A percentile compares a stretch with the other conserved stretches of the same genome.
Conservation (phyloP, 306 rosid species). For the Vigna radiata region DNA sequence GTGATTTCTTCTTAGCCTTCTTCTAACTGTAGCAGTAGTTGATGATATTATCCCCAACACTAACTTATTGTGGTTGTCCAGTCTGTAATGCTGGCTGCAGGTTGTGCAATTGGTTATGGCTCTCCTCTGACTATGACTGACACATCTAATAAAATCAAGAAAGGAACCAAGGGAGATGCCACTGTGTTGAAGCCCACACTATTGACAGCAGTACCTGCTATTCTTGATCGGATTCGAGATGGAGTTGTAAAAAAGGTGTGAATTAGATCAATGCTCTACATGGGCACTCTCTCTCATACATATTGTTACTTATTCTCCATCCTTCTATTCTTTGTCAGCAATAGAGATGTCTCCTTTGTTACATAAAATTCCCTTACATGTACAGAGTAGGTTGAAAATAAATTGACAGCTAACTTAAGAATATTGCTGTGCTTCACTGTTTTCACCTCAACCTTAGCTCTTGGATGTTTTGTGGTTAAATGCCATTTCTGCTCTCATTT, state of each 20-base stretch:
- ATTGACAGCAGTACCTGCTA: slow-evolving; percentile 91
- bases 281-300: not conserved
- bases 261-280: not conserved
- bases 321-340: slow-evolving; percentile 10
- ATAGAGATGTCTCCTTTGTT: not conserved
- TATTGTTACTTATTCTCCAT: not conserved
- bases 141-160: slow-evolving; percentile 79
- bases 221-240: slow-evolving; percentile 85
- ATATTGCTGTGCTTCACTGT: not conserved
- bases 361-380: not conserved
- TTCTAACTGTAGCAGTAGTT: slow-evolving; percentile 22
- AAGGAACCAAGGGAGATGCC: slow-evolving; percentile 95
- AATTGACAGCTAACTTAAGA: not conserved
- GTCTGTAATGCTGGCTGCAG: slow-evolving; percentile 87
- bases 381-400: not conserved
- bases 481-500: too few species aligned
- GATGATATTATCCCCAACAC: slow-evolving; percentile 9
- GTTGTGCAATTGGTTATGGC: slow-evolving; percentile 79
- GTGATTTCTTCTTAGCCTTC: slow-evolving; percentile 49
- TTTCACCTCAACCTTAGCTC: too few species aligned
- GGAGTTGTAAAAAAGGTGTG: slow-evolving; percentile 83
- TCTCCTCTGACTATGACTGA: slow-evolving; percentile 81
- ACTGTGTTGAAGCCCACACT: slow-evolving; percentile 77
- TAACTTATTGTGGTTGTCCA: slow-evolving; percentile 57
- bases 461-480: too few species aligned